phyloP scores from a whole-genome alignment of 306 rosid genomes.

The Pterocarpus macrocarpus region DNA sequence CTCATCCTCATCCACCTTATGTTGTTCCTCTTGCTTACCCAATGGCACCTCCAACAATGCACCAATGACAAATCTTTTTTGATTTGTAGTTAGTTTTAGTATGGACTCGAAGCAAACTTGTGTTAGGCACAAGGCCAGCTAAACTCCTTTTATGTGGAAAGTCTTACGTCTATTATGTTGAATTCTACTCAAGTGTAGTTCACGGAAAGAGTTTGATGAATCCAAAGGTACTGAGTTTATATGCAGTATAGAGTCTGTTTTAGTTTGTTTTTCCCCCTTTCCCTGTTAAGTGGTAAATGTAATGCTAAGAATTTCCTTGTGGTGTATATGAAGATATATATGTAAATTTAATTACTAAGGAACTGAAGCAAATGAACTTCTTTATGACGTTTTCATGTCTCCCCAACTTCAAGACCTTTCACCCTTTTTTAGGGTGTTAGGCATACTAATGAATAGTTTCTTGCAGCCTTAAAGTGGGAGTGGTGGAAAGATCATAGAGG shows the following conservation, averaged over 20 bases:
- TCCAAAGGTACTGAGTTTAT: slow-evolving; percentile 24
- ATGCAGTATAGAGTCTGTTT: slow-evolving; percentile 12
- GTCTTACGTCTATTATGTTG: slow-evolving; percentile 26
- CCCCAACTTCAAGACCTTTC: slow-evolving; percentile 4
- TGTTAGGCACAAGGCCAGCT: background rate
- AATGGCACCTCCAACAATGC: slow-evolving; percentile 96
- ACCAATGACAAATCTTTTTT: slow-evolving; percentile 57
- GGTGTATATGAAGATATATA: slow-evolving; percentile 41
- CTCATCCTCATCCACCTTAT: slow-evolving; percentile 62
- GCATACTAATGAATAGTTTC: background rate
- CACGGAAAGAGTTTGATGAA: slow-evolving; percentile 36
- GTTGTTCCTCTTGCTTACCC: slow-evolving; percentile 95
- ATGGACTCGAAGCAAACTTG: slow-evolving; percentile 40
- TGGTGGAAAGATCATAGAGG: background rate
- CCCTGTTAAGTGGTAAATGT: slow-evolving; percentile 33
- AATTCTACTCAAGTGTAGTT: slow-evolving; percentile 38
- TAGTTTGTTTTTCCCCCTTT: slow-evolving; percentile 33
- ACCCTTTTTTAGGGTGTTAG: background rate
- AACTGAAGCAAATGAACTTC: slow-evolving; percentile 35
- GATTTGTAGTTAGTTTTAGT: slow-evolving; percentile 40
- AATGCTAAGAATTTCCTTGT: slow-evolving; percentile 30
- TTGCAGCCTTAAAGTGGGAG: background rate
- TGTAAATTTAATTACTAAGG: slow-evolving; percentile 37
- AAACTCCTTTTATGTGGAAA: slow-evolving; percentile 15
- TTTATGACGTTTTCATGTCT: slow-evolving; percentile 15